Conservation (phyloP, 148 eudicot species). For the Simmondsia chinensis region DNA sequence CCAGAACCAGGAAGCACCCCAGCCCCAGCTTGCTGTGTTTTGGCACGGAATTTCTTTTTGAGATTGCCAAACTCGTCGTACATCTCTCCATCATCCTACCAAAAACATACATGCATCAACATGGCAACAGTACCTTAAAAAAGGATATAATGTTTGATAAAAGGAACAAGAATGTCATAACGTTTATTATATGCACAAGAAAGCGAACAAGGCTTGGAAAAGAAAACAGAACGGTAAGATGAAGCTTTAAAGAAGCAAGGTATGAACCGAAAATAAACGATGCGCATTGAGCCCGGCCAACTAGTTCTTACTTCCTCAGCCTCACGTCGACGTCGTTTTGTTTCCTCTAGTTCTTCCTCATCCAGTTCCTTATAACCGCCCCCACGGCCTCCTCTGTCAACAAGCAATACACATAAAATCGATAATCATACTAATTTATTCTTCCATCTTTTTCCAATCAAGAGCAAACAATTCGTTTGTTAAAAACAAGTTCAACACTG, state of each 20-base stretch:
- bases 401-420: slow-evolving; percentile 2
- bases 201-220: not conserved
- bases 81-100: slow-evolving; percentile 94
- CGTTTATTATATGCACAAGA: too few relatives aligned
- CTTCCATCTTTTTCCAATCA: too few relatives aligned
- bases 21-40: slow-evolving; percentile 63
- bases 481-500: too few relatives aligned
- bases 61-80: slow-evolving; percentile 98
- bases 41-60: slow-evolving; percentile 82
- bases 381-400: slow-evolving; percentile 86
- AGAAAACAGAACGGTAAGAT: not conserved
- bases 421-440: too few relatives aligned
- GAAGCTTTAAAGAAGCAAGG: too few relatives aligned
- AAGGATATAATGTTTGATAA: not conserved
- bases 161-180: not conserved
- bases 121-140: too few relatives aligned
- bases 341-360: slow-evolving; percentile 91
- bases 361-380: slow-evolving; percentile 99
- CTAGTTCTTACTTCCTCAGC: slow-evolving; percentile 69
- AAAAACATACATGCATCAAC: too few relatives aligned
- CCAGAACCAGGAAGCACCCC: slow-evolving; percentile 69
- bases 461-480: too few relatives aligned
- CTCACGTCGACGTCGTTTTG: slow-evolving; percentile 75
- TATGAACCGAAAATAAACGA: too few relatives aligned
- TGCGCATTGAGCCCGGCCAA: too few relatives aligned